Percentiles rank a stretch among this genome's conserved stretches.
These are phyloP conservation scores for Lachancea sp. DNA, from an alignment of 805 yeast species.

Conservation along the genomic window DNA sequence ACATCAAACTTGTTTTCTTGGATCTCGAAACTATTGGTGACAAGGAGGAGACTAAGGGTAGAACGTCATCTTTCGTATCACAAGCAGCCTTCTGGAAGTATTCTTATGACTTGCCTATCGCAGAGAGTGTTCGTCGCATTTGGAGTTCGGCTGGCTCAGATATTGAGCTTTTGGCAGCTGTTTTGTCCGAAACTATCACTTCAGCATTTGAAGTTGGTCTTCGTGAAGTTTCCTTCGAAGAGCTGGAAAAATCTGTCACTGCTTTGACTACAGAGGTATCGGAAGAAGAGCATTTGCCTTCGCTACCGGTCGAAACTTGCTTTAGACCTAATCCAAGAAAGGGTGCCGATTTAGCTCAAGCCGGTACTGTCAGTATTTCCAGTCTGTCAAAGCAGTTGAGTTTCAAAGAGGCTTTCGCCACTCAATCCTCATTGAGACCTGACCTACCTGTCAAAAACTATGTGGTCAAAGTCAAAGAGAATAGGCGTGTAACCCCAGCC, in stretches of 20 bases:
- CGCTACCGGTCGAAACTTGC: slow-evolving; percentile 56
- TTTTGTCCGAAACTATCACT: slow-evolving; percentile 57
- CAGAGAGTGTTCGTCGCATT: slow-evolving; percentile 67
- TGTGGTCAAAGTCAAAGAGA: slow-evolving; percentile 83
- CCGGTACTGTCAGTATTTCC: slow-evolving; percentile 31
- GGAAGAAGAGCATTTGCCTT: slow-evolving; percentile 36
- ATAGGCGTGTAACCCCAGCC: slow-evolving; percentile 82
- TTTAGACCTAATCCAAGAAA: slow-evolving; percentile 57
- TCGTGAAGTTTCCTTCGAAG: slow-evolving; percentile 11
- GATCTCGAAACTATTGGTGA: slow-evolving; percentile 62
- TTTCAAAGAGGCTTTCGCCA: slow-evolving; percentile 73
- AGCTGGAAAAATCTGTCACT: slow-evolving; percentile 19
- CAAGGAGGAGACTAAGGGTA: slow-evolving; percentile 65
- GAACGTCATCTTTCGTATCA: slow-evolving; percentile 63
- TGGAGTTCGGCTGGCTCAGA: slow-evolving; percentile 77
- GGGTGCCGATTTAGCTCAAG: slow-evolving; percentile 35
- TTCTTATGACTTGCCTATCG: slow-evolving; percentile 48
- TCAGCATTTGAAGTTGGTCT: slow-evolving; percentile 43
- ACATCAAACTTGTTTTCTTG: slow-evolving; percentile 47
- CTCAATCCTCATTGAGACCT: slow-evolving; percentile 65
- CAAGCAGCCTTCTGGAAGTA: slow-evolving; percentile 79
- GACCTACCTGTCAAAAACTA: slow-evolving; percentile 81
- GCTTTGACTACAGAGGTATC: slow-evolving; percentile 33
- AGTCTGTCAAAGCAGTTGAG: slow-evolving; percentile 65
- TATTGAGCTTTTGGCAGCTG: slow-evolving; percentile 72